Evolutionary conservation across 106 monocot genomes (phyloP).

Genomic region (Apostasia ramifera): DNA sequence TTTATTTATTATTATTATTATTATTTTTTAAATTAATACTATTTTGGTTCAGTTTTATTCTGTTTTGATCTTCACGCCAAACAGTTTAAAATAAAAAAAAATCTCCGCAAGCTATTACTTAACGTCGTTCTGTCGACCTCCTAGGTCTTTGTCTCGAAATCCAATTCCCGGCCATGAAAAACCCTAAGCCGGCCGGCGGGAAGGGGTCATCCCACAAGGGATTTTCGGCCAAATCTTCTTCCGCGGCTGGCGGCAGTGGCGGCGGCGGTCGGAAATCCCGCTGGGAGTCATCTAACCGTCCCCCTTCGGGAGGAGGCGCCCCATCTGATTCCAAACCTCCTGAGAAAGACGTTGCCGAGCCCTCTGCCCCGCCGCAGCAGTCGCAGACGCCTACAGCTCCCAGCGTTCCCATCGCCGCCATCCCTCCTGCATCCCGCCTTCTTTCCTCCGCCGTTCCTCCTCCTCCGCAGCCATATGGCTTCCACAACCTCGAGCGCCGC

Average conservation of each 20-base stretch:
- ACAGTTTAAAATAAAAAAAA: too few relatives aligned
- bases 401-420: background rate
- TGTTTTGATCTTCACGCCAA: too few relatives aligned
- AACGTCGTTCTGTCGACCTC: too few relatives aligned
- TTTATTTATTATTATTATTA: too few relatives aligned
- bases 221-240: background rate
- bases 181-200: slow-evolving; percentile 9
- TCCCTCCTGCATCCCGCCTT: slow-evolving; percentile 5
- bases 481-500: slow-evolving; percentile 60
- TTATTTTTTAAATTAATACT: too few relatives aligned
- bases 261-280: slow-evolving; percentile 8
- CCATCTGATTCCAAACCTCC: slow-evolving; percentile 1
- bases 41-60: too few relatives aligned
- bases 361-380: slow-evolving; percentile 5
- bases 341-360: slow-evolving; percentile 3
- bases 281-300: slow-evolving; percentile 10
- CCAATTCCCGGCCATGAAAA: slow-evolving; percentile 12
- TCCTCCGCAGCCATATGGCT: slow-evolving; percentile 33
- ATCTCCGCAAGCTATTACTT: too few relatives aligned
- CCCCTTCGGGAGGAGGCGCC: slow-evolving; percentile 4
- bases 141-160: background rate
- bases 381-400: background rate
- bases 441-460: slow-evolving; percentile 4
- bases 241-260: background rate
- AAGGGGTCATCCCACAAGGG: slow-evolving; percentile 7